Evolutionary conservation across 202 grass and related monocot genomes (phyloP).

Genomic region (Brachypodium distachyon): DNA sequence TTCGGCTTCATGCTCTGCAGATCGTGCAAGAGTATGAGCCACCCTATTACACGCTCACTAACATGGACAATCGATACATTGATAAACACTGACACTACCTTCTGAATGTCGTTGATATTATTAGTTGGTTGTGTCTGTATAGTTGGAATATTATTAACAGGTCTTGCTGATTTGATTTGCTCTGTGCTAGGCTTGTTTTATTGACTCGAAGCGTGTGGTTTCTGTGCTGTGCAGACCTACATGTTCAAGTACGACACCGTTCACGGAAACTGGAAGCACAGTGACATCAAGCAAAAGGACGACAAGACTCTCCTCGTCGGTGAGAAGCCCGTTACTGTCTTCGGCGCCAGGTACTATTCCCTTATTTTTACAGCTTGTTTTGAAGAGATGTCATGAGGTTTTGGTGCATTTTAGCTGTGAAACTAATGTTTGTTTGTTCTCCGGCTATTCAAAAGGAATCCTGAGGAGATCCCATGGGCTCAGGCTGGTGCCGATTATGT

Average conservation of each 20-base stretch:
- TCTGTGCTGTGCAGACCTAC: slow-evolving; percentile 47
- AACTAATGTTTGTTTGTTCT: neutral
- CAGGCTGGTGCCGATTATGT: slow-evolving; percentile 79
- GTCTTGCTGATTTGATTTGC: no score
- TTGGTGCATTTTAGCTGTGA: neutral
- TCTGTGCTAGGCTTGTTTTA: no score
- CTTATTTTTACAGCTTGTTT: neutral
- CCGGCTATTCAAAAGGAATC: slow-evolving; percentile 36
- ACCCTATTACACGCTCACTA: no score
- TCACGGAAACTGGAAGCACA: slow-evolving; percentile 80
- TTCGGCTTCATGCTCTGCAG: no score
- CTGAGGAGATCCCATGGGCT: slow-evolving; percentile 84
- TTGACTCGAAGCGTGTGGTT: neutral
- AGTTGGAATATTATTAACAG: no score
- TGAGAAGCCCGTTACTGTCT: slow-evolving; percentile 50
- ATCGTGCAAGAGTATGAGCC: no score
- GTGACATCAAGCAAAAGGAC: slow-evolving; percentile 64
- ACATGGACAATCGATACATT: no score
- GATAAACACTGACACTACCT: no score
- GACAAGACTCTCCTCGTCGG: slow-evolving; percentile 78
- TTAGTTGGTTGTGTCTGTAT: no score
- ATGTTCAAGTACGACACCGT: slow-evolving; percentile 97
- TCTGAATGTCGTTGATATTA: no score
- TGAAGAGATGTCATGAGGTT: neutral
- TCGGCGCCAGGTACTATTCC: slow-evolving; percentile 41